phyloP scores from a whole-genome alignment of 1,284 basidiomycete genomes.

The Malassezia caprae region DNA sequence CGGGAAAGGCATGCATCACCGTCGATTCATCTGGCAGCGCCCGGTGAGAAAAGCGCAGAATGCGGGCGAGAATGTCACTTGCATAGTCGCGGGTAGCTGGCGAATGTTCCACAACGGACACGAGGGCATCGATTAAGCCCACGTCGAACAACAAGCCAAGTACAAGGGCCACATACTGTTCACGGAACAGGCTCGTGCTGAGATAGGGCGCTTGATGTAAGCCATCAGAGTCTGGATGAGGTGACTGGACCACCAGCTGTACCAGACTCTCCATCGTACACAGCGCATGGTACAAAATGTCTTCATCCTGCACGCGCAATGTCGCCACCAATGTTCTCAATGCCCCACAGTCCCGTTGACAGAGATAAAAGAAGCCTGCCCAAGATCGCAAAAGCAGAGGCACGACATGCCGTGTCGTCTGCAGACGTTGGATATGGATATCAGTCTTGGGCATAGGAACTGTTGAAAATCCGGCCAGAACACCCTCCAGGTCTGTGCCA shows the following conservation, averaged over 20 bases:
- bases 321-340: constrained; percentile 76
- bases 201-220: background rate
- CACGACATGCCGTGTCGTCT: constrained; percentile 73
- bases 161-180: constrained; percentile 79
- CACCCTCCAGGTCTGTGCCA: constrained; percentile 71
- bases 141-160: constrained; percentile 75
- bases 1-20: constrained; percentile 70
- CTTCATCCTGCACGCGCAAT: constrained; percentile 70
- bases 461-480: constrained; percentile 18
- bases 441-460: constrained; percentile 49
- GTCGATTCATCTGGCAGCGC: constrained; percentile 77
- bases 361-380: constrained; percentile 90
- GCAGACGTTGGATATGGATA: constrained; percentile 55
- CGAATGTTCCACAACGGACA: constrained; percentile 31
- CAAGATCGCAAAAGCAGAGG: constrained; percentile 72
- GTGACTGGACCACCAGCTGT: background rate
- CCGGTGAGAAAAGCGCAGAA: constrained; percentile 76
- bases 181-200: background rate
- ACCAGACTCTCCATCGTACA: constrained; percentile 49
- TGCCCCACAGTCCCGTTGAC: constrained; percentile 74
- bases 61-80: constrained; percentile 79
- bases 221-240: constrained; percentile 48
- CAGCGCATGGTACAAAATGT: constrained; percentile 79
- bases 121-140: constrained; percentile 55
- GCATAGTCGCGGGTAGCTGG: constrained; percentile 51